Evolutionary conservation across 2,329 filamentous ascomycete species (phyloP), one percentile per base, ranked within the genome.

Genomic region (Ilyonectria mors-panacis): DNA sequence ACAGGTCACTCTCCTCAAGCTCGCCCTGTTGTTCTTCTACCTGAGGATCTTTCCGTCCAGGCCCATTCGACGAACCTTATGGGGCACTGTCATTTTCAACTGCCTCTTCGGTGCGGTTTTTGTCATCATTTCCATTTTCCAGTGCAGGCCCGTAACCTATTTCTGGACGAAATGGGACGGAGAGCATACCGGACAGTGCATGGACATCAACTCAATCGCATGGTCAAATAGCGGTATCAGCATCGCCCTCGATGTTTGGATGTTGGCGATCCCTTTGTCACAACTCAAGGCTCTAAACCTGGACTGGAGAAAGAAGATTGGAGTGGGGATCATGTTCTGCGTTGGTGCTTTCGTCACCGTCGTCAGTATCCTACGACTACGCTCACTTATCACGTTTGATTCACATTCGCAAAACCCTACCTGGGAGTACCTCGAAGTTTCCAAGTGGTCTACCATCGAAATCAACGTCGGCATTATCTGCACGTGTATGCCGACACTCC

Each of bases 81-180:
- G 80, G 77, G 79, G 64, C 17, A 85, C 85, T 0, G 71, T 86
- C 47, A 71, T 72, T 2, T 78, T 85, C 61, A 81, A 81, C 47
- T 50, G 75, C 7, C 5, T 82, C 1, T 84, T 81, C 63, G 84
- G 84, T 3, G 3, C 83, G 12, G 69, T 76, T 3, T 88, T 86
- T 44, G 63, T 83, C 21, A 66, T 86, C 3, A 73, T 81, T 8
- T 82, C 79, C 15, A 73, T 86, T 13, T 85, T 88, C 35, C 84
- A 88, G 67, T 89, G 87, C 74, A 75, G 70, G 2, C 88, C 88
- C 0, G 78, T 90, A n/a, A 76, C 74, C 15, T 85, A 82, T 65
- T 86, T 84, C 72, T 91, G 89, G 89, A 79, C 77, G 0, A 78
- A 78, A 19, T 90, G 87, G 86, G 83, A 87, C 53, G 81, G 81